phyloP scores from a whole-genome alignment of 257 asterid genomes.

The Nicotiana noctiflora region DNA sequence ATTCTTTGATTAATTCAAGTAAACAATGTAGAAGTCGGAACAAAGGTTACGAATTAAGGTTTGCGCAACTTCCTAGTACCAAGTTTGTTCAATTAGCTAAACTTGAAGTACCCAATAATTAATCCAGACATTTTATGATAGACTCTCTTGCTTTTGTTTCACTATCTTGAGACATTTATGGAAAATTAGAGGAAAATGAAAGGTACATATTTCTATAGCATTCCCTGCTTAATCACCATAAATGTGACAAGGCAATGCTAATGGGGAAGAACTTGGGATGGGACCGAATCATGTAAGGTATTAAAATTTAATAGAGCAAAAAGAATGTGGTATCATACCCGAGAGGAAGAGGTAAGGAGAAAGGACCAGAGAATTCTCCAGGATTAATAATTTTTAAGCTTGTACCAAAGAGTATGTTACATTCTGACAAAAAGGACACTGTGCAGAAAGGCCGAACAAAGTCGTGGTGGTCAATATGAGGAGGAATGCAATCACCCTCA shows the following conservation, averaged over 20 bases:
- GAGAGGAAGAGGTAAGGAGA: slow-evolving; percentile 53
- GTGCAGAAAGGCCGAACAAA: slow-evolving; percentile 84
- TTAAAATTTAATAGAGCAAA: neutral
- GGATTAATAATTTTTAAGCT: slow-evolving; percentile 50
- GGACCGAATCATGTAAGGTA: neutral
- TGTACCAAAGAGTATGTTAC: slow-evolving; percentile 69
- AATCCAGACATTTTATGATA: neutral
- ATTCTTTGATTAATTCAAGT: too few relatives aligned
- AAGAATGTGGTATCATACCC: slow-evolving; percentile 41
- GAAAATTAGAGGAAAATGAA: neutral
- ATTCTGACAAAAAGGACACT: slow-evolving; percentile 69
- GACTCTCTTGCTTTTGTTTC: neutral
- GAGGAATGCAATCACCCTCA: slow-evolving; percentile 89
- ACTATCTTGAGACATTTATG: neutral
- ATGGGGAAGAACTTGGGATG: neutral
- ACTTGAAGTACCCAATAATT: neutral
- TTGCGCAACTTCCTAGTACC: neutral
- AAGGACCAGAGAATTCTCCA: slow-evolving; percentile 74
- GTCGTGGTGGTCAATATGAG: slow-evolving; percentile 85
- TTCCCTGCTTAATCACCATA: neutral
- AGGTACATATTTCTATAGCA: neutral
- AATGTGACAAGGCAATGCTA: neutral
- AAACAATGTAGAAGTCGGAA: too few relatives aligned
- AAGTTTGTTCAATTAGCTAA: neutral
- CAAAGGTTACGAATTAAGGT: neutral